Evolutionary conservation across 176 grass and related monocot species (phyloP).

Genomic region (Carex myosuroides): DNA sequence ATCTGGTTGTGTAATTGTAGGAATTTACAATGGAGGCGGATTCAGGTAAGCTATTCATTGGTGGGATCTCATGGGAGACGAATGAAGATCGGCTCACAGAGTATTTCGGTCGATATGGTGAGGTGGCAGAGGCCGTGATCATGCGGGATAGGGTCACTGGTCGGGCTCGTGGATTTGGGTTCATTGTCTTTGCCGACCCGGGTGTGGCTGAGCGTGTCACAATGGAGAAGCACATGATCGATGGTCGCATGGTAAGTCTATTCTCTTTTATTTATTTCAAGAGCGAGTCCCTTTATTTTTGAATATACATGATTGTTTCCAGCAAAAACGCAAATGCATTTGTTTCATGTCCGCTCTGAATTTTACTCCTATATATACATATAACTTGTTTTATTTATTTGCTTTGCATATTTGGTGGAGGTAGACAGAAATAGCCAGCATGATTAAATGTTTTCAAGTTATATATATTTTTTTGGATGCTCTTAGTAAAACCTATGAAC

Average conservation of each 20-base stretch:
- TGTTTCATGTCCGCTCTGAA: not conserved
- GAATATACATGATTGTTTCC: not conserved
- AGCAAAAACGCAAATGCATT: not conserved
- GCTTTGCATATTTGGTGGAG: not conserved
- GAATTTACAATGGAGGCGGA: conserved; percentile 71
- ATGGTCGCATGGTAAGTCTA: conserved; percentile 79
- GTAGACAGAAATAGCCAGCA: not conserved
- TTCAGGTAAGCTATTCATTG: conserved; percentile 91
- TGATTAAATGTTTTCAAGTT: not conserved
- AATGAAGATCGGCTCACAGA: conserved; percentile 84
- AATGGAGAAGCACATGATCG: conserved; percentile 90
- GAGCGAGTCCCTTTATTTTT: not conserved
- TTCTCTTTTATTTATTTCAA: not conserved
- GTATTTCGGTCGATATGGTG: conserved; percentile 73
- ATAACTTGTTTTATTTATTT: not conserved
- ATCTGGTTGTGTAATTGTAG: conserved; percentile 51
- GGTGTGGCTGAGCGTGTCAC: conserved; percentile 62
- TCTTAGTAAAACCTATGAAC: not conserved
- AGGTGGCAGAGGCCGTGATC: conserved; percentile 92
- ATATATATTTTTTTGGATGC: not conserved
- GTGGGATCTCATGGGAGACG: conserved; percentile 97
- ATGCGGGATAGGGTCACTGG: conserved; percentile 88
- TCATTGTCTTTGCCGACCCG: conserved; percentile 69
- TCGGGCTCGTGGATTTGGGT: conserved; percentile 85
- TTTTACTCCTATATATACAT: not conserved